These are phyloP conservation scores for Leucogyrophana mollusca DNA, from an alignment of 768 basidiomycete species.

Conservation along the genomic window DNA sequence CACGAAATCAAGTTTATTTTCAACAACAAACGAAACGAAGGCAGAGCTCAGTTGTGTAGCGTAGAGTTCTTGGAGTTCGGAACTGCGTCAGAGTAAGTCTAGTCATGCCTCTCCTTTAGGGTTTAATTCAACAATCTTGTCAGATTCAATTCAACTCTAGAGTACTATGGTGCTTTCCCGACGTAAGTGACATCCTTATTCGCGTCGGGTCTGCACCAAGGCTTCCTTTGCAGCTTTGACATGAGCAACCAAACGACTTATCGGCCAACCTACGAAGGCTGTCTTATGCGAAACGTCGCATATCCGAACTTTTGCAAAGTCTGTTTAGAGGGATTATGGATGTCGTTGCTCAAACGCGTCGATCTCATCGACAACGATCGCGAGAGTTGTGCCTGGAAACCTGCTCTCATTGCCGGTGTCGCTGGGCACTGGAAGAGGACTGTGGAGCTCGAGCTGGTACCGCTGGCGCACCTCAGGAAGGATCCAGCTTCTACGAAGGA, in stretches of 20 bases:
- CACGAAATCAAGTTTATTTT: constrained; percentile 64
- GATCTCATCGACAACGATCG: constrained; percentile 58
- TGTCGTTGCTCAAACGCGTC: constrained; percentile 56
- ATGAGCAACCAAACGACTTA: constrained; percentile 60
- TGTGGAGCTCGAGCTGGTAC: constrained; percentile 52
- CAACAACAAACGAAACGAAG: constrained; percentile 43
- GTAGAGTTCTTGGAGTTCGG: constrained; percentile 76
- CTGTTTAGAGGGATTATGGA: constrained; percentile 75
- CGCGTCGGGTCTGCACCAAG: not conserved
- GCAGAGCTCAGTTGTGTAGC: constrained; percentile 72
- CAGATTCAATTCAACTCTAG: constrained; percentile 60
- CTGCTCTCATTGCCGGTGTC: not conserved
- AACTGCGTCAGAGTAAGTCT: constrained; percentile 52
- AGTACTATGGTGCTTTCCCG: constrained; percentile 67
- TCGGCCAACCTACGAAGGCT: constrained; percentile 82
- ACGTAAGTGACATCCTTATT: constrained; percentile 48
- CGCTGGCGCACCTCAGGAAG: constrained; percentile 57
- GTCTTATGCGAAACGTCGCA: constrained; percentile 75
- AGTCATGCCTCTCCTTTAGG: constrained; percentile 1
- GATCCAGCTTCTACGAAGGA: constrained; percentile 32
- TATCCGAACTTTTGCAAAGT: constrained; percentile 73
- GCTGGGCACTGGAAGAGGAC: constrained; percentile 24
- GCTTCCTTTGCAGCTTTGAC: constrained; percentile 44
- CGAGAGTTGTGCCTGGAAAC: constrained; percentile 32
- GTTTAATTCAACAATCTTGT: not conserved